Percentiles rank a stretch among this genome's conserved stretches.
phyloP scores from a whole-genome alignment of 352 stramenopile species.

The Pythium vanterpoolii region DNA sequence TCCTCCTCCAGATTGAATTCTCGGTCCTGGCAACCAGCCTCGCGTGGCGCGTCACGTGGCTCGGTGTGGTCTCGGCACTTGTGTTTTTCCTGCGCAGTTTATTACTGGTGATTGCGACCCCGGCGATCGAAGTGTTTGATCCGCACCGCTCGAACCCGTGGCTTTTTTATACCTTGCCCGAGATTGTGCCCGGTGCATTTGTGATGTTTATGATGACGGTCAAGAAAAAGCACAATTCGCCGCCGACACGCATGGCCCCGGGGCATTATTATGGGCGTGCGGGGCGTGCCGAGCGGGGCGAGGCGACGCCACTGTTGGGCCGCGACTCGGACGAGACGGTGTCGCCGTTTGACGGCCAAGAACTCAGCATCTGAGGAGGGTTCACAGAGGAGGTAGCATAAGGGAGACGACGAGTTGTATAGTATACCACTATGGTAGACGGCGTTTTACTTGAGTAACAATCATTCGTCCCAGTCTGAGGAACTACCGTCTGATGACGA shows the following conservation, averaged over 20 bases:
- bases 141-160: slow-evolving; percentile 66
- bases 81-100: slow-evolving; percentile 64
- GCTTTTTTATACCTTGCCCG: slow-evolving; percentile 73
- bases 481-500: slow-evolving; percentile 32
- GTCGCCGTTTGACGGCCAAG: slow-evolving; percentile 52
- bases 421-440: slow-evolving; percentile 5
- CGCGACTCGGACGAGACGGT: slow-evolving; percentile 35
- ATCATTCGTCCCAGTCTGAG: slow-evolving; percentile 49
- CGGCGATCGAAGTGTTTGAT: slow-evolving; percentile 67
- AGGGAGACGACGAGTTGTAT: slow-evolving; percentile 7
- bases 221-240: slow-evolving; percentile 31
- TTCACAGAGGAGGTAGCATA: not conserved
- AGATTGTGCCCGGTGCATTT: slow-evolving; percentile 64
- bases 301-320: slow-evolving; percentile 48
- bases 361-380: slow-evolving; percentile 47
- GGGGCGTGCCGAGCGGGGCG: slow-evolving; percentile 18
- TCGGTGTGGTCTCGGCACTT: slow-evolving; percentile 46
- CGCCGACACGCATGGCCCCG: not conserved
- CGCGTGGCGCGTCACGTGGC: slow-evolving; percentile 49
- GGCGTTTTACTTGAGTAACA: not conserved
- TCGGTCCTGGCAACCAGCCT: slow-evolving; percentile 55
- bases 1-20: slow-evolving; percentile 78
- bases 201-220: slow-evolving; percentile 84
- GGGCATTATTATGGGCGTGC: too few species aligned
- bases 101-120: slow-evolving; percentile 60